phyloP scores from a whole-genome alignment of 2,329 filamentous ascomycete genomes.

The Akanthomyces muscarius region DNA sequence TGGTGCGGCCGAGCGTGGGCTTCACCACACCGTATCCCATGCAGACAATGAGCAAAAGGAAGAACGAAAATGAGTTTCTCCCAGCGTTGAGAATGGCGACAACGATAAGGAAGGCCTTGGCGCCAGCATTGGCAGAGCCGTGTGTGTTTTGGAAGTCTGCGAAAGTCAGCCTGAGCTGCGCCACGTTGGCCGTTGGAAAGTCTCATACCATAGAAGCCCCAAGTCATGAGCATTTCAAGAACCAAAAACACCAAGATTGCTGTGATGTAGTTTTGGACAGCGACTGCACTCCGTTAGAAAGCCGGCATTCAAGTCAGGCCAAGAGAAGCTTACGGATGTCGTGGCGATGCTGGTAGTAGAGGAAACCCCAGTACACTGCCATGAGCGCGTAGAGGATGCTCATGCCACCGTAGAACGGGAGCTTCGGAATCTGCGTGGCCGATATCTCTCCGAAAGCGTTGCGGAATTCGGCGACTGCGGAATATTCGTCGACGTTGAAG shows the following conservation, averaged over 20 bases:
- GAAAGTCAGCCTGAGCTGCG: slow-evolving; percentile 32
- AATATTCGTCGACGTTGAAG: slow-evolving; percentile 66
- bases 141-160: slow-evolving; percentile 87
- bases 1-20: slow-evolving; percentile 82
- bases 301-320: not conserved
- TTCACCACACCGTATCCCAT: slow-evolving; percentile 99
- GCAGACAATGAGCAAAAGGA: slow-evolving; percentile 93
- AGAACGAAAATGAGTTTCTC: slow-evolving; percentile 97
- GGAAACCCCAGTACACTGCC: slow-evolving; percentile 79
- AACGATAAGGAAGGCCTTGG: slow-evolving; percentile 82
- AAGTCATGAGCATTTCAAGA: slow-evolving; percentile 95
- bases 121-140: slow-evolving; percentile 64
- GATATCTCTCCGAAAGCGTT: slow-evolving; percentile 96
- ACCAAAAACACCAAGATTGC: slow-evolving; percentile 93
- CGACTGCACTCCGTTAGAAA: slow-evolving; percentile 53
- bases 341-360: slow-evolving; percentile 89
- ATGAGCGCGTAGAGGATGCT: slow-evolving; percentile 91
- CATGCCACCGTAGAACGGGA: slow-evolving; percentile 94
- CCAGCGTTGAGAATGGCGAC: slow-evolving; percentile 92
- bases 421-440: slow-evolving; percentile 90
- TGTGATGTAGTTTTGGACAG: slow-evolving; percentile 98
- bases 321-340: slow-evolving; percentile 68
- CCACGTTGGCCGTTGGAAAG: not conserved
- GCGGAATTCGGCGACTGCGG: slow-evolving; percentile 81
- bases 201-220: slow-evolving; percentile 82